phyloP scores from a whole-genome alignment of 345 rosid species.

The Adansonia digitata region DNA sequence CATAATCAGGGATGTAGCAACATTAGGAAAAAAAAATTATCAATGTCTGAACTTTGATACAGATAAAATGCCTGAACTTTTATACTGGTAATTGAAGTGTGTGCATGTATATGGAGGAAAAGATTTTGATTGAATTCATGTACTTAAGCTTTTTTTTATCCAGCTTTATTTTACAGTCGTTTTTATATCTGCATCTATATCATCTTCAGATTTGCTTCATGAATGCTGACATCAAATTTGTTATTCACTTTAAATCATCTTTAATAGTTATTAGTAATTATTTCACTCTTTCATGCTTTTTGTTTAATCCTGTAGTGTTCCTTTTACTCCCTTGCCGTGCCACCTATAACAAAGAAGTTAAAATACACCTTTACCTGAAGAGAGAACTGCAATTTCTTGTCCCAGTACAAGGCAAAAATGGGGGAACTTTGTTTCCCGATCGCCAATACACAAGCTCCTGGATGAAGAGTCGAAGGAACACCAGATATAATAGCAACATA shows the following conservation, averaged over 20 bases:
- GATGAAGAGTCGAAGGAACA: conserved; percentile 72
- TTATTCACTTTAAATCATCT: background rate
- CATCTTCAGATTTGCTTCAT: background rate
- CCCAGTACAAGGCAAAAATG: conserved; percentile 83
- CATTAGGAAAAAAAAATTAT: background rate
- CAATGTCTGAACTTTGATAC: background rate
- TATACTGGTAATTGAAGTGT: background rate
- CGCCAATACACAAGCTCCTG: conserved; percentile 78
- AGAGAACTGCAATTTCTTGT: conserved; percentile 71
- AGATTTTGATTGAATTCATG: background rate
- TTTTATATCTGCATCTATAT: too few species aligned
- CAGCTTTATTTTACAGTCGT: too few species aligned
- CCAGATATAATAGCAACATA: conserved; percentile 63
- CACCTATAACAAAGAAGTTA: background rate
- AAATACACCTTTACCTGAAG: conserved; percentile 56
- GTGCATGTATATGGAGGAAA: background rate
- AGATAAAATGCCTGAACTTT: too few species aligned
- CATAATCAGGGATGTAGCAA: background rate
- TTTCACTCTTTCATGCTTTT: background rate
- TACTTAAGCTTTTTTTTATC: too few species aligned
- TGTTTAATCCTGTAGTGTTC: background rate
- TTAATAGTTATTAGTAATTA: background rate
- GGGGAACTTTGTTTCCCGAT: conserved; percentile 70
- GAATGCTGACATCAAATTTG: background rate
- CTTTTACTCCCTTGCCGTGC: background rate